phyloP scores from a whole-genome alignment of 2,329 filamentous ascomycete genomes.

The Trichoderma cornu-damae region DNA sequence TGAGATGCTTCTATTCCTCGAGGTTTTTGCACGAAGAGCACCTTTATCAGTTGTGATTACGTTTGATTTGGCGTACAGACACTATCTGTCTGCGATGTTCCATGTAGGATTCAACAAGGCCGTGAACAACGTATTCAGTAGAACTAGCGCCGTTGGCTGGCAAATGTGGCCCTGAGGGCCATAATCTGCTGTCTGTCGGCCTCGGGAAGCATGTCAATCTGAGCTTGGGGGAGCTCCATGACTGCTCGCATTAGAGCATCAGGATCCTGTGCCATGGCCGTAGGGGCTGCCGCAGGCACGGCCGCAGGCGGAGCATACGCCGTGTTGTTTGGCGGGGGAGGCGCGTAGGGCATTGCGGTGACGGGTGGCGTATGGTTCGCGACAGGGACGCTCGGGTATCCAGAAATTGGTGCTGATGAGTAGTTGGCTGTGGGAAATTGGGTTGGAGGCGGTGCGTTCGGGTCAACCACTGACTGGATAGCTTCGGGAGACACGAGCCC shows the following conservation, averaged over 20 bases:
- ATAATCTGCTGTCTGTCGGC: constrained; percentile 75
- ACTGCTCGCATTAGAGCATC: constrained; percentile 76
- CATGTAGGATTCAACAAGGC: not conserved
- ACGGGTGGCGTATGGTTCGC: constrained; percentile 47
- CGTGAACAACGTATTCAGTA: not conserved
- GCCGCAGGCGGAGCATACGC: constrained; percentile 34
- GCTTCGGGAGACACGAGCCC: constrained; percentile 83
- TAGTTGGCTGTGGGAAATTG: constrained; percentile 31
- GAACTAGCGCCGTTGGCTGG: constrained; percentile 34
- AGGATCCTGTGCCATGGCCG: constrained; percentile 48
- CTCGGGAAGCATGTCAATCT: constrained; percentile 73
- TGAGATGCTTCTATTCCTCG: not conserved
- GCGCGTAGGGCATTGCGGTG: constrained; percentile 41
- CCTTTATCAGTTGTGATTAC: not conserved
- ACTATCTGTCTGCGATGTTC: not conserved
- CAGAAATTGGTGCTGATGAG: constrained; percentile 33
- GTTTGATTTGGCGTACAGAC: not conserved
- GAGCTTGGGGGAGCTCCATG: constrained; percentile 70
- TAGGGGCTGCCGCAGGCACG: constrained; percentile 32
- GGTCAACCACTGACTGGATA: constrained; percentile 74
- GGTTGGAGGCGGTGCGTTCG: constrained; percentile 39
- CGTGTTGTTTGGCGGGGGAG: constrained; percentile 36
- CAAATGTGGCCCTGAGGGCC: constrained; percentile 63
- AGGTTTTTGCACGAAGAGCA: not conserved
- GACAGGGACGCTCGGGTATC: constrained; percentile 32